Evolutionary conservation across 352 stramenopile genomes (phyloP).

Genomic region (Phytophthora gonapodyides): DNA sequence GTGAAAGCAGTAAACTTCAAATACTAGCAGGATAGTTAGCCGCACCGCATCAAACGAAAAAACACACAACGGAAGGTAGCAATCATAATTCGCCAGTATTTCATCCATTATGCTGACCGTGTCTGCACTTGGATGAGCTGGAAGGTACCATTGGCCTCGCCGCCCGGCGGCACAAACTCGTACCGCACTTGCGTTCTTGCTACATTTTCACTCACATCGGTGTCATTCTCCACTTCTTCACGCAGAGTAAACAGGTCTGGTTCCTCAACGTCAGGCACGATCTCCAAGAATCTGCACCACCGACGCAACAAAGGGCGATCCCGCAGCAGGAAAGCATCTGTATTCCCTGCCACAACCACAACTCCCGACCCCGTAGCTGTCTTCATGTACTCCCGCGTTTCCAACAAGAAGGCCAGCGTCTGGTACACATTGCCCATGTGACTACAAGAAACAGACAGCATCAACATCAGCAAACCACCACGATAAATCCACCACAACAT

Average conservation of each 20-base stretch:
- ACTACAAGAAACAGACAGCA: constrained; percentile 15
- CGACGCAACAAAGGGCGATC: constrained; percentile 43
- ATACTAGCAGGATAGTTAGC: too few species aligned
- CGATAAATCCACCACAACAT: neutral
- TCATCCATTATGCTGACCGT: constrained; percentile 3
- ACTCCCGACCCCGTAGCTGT: constrained; percentile 38
- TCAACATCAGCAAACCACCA: constrained; percentile 9
- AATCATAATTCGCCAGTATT: too few species aligned
- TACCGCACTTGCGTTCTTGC: constrained; percentile 33
- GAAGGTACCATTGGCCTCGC: constrained; percentile 21
- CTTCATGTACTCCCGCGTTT: constrained; percentile 59
- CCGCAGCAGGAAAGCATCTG: constrained; percentile 13
- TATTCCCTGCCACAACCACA: constrained; percentile 36
- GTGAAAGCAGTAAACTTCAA: too few species aligned
- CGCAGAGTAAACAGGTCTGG: constrained; percentile 38
- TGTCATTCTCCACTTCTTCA: constrained; percentile 32
- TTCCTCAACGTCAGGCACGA: constrained; percentile 27
- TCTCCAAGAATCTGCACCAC: constrained; percentile 61
- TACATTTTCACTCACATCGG: neutral
- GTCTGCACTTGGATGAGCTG: constrained; percentile 41
- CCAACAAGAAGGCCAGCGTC: constrained; percentile 59
- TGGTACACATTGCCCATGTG: constrained; percentile 58
- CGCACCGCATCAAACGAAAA: too few species aligned
- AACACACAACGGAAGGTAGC: too few species aligned
- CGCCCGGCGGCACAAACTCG: constrained; percentile 32